Base-by-base conservation (phyloP, 1,284 basidiomycete species). In the Omphalotus olearius region DNA sequence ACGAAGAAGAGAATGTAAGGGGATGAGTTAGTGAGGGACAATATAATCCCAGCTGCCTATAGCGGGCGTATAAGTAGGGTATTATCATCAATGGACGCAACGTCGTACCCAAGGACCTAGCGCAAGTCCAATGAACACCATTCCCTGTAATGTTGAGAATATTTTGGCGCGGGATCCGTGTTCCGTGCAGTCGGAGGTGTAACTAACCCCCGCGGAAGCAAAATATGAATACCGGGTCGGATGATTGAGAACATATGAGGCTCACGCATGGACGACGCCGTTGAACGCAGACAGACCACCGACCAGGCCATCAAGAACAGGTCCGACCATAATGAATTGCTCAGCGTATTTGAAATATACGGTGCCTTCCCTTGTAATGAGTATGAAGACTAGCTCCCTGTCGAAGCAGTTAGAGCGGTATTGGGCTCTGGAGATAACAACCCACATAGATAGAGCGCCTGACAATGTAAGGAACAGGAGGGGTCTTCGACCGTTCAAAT, bases 111-210 rank as follows among this genome's bases (percentile, higher is more conserved):
- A 78, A 46, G 76, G 76, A 5, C 77, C 77, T 1, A 67, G 60
- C 7, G 76, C 71, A 17, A 79, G 64, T 5, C 76, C 75, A 20
- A 76, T 68, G 56, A 77, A 78, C 14, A 74, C 67, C 58, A 76
- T 74, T 9, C 75, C 77, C 61, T 78, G 76, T n/a, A 78, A 66
- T 1, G 73, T 73, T 6, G 75, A 74, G 52, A 79, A 79, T 42
- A 79, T 74, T 49, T 66, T 73, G 13, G 76, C 73, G 47, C 75
- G 64, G 39, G 77, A 79, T 28, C 76, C 77, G 62, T 73, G 72
- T 28, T 67, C 63, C 26, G 77, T 78, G 53, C 76, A 79, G 54
- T 79, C 77, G 16, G 76, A 72, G 20, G 73, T 71, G 60, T 78
- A 79, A 7, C 77, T 79, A 56, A 17, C 4, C 37, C n/a, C 30